These are phyloP conservation scores for Pythium biforme DNA, from an alignment of 352 stramenopile species.

Conservation along the genomic window DNA sequence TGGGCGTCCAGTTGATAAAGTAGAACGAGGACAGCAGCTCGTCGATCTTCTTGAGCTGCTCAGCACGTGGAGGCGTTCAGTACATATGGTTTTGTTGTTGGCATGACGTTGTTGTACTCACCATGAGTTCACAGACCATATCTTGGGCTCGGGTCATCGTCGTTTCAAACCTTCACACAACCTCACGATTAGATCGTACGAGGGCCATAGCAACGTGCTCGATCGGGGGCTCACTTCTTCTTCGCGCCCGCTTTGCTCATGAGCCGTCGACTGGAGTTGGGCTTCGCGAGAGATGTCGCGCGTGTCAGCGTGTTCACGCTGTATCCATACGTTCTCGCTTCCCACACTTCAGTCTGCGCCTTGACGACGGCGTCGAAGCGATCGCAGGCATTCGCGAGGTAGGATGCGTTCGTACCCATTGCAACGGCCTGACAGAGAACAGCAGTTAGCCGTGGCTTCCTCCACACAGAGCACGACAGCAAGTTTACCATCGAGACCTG, in stretches of 20 bases:
- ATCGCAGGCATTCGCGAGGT: constrained; percentile 66
- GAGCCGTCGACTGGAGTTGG: constrained; percentile 46
- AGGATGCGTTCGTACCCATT: constrained; percentile 73
- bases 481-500: constrained; percentile 67
- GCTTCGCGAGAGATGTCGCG: constrained; percentile 33
- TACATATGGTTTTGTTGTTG: too few species aligned
- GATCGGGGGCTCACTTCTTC: constrained; percentile 41
- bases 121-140: constrained; percentile 84
- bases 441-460: neutral
- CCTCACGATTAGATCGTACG: neutral
- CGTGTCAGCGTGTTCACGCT: constrained; percentile 58
- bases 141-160: constrained; percentile 77
- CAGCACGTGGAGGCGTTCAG: neutral
- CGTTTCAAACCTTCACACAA: constrained; percentile 49
- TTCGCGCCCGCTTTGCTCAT: constrained; percentile 69
- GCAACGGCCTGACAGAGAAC: constrained; percentile 50
- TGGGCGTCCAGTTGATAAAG: constrained; percentile 74
- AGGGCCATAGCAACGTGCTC: neutral
- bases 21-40: constrained; percentile 74
- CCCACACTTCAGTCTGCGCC: constrained; percentile 64
- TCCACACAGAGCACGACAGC: neutral
- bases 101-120: too few species aligned
- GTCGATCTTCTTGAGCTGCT: constrained; percentile 80
- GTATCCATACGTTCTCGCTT: constrained; percentile 65
- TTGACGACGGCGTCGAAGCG: constrained; percentile 65